Percentiles rank a stretch among this genome's conserved stretches.
phyloP scores from a whole-genome alignment of 2,329 filamentous ascomycete species.

The Alternaria sp. region DNA sequence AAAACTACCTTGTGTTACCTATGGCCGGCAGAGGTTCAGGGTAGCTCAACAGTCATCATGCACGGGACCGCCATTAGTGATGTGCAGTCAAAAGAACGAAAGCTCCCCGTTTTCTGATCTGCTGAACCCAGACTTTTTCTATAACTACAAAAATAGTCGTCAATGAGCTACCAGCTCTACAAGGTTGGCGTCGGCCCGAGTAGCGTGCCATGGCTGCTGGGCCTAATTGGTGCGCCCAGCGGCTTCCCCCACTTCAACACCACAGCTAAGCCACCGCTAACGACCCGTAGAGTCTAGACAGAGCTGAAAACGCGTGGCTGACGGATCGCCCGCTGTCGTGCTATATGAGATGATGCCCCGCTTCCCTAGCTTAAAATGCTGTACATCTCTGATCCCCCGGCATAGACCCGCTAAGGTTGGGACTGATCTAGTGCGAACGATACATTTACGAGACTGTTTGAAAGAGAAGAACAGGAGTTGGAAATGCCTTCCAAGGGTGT shows the following conservation, averaged over 20 bases:
- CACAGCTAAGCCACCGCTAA: constrained; percentile 20
- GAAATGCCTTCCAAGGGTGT: constrained; percentile 47
- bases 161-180: neutral
- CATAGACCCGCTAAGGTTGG: neutral
- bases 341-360: constrained; percentile 2
- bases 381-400: neutral
- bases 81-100: neutral
- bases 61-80: neutral
- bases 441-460: neutral
- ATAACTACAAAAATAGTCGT: neutral
- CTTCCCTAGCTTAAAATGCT: neutral
- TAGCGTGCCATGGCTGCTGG: constrained; percentile 7
- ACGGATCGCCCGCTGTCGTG: neutral
- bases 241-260: constrained; percentile 17
- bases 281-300: constrained; percentile 5
- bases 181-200: neutral
- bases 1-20: neutral
- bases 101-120: neutral
- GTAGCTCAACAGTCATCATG: neutral
- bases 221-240: constrained; percentile 16
- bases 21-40: neutral
- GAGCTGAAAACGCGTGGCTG: constrained; percentile 9
- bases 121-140: neutral
- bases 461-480: neutral
- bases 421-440: neutral